A percentile compares a stretch with the other conserved stretches of the same genome.
phyloP scores from a whole-genome alignment of 176 grass and related monocot genomes.

The Paspalum vaginatum region DNA sequence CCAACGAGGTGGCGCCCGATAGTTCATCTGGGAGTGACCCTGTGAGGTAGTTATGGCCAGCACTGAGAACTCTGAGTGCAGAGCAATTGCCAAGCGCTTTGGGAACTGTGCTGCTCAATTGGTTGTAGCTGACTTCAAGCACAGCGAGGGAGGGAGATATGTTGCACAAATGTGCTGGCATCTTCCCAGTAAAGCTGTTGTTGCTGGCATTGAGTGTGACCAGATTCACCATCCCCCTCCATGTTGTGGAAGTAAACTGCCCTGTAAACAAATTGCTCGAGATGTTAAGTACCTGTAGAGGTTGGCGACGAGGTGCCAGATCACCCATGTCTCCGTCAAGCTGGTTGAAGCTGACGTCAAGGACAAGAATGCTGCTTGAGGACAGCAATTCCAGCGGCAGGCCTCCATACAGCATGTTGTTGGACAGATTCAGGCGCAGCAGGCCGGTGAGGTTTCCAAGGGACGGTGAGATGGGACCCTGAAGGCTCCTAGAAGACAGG shows the following conservation, averaged over 20 bases:
- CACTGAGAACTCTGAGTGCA: too few species aligned
- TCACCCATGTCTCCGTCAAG: not conserved
- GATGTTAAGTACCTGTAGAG: conserved; percentile 47
- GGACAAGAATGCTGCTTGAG: conserved; percentile 4
- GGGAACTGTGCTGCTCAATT: conserved; percentile 23
- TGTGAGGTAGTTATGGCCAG: too few species aligned
- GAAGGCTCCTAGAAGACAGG: conserved; percentile 24
- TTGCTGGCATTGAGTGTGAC: conserved; percentile 38
- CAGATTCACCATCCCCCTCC: conserved; percentile 14
- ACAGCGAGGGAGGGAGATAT: not conserved
- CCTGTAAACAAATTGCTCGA: conserved; percentile 49
- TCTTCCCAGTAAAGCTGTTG: conserved; percentile 39
- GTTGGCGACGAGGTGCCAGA: too few species aligned
- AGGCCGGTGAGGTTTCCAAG: conserved; percentile 33
- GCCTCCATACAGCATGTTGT: conserved; percentile 11
- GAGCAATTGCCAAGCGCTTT: too few species aligned
- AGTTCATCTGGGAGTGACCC: too few species aligned
- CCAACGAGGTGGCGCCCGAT: not conserved
- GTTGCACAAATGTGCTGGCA: not conserved
- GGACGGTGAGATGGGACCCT: conserved; percentile 39
- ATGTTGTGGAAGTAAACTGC: conserved; percentile 32
- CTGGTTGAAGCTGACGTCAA: conserved; percentile 52
- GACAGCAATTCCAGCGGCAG: conserved; percentile 16
- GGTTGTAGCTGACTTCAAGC: conserved; percentile 37
- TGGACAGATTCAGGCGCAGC: conserved; percentile 11